Percentiles rank a stretch among this genome's conserved stretches.
These are phyloP conservation scores for Colletotrichum lindemuthianum DNA, from an alignment of 2,329 filamentous ascomycete genomes.

Conservation along the genomic window DNA sequence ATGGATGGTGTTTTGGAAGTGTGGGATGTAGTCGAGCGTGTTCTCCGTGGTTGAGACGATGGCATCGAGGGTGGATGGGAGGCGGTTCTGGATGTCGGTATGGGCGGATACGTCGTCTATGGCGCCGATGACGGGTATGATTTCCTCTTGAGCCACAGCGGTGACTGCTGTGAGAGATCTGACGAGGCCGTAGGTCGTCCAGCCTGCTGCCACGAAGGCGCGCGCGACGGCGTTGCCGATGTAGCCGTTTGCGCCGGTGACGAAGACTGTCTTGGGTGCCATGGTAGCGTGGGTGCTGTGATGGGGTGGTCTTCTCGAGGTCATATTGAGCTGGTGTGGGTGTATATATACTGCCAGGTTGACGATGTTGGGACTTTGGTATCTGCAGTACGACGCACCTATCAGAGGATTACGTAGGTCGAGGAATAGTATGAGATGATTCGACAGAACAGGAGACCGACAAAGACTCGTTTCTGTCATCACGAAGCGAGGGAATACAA, in stretches of 20 bases:
- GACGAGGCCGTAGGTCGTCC: conserved; percentile 55
- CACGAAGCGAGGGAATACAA: too few species aligned
- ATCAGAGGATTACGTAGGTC: not conserved
- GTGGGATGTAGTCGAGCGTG: conserved; percentile 49
- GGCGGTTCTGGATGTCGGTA: conserved; percentile 39
- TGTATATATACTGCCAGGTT: conserved; percentile 7
- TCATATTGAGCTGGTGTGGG: not conserved
- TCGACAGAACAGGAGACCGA: too few species aligned
- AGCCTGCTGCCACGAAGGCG: conserved; percentile 57
- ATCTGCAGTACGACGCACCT: not conserved
- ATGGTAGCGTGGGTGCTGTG: not conserved
- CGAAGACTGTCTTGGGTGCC: conserved; percentile 47
- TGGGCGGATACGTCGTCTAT: conserved; percentile 47
- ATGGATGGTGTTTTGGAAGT: conserved; percentile 49
- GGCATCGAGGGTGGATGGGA: conserved; percentile 49
- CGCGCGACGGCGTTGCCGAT: conserved; percentile 56
- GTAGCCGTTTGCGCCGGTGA: conserved; percentile 60
- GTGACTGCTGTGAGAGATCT: conserved; percentile 45
- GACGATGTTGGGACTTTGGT: too few species aligned
- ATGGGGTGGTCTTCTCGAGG: not conserved
- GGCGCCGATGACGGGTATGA: conserved; percentile 53
- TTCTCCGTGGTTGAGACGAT: conserved; percentile 56
- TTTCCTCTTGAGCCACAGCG: conserved; percentile 47
- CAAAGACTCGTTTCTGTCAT: too few species aligned
- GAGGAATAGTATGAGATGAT: too few species aligned